Percentiles rank a stretch among this genome's conserved stretches.
phyloP scores from a whole-genome alignment of 176 grass and related monocot genomes.

The Avena sativa region DNA sequence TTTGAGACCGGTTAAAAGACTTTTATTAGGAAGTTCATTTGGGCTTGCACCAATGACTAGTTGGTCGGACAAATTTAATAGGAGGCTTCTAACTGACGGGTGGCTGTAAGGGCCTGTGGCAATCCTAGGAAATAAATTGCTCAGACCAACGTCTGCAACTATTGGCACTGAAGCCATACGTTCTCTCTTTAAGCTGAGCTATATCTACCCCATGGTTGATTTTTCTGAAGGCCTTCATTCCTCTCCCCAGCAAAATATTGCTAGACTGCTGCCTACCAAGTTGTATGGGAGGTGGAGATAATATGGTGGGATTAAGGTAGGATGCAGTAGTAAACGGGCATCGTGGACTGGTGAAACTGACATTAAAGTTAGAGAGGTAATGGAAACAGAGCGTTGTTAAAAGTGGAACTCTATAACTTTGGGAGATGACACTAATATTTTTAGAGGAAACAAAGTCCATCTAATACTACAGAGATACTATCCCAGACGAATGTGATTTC shows the following conservation, averaged over 20 bases:
- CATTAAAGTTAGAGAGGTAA: constrained; percentile 3
- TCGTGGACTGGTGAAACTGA: neutral
- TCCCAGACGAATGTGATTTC: neutral
- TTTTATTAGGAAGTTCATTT: neutral
- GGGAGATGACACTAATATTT: neutral
- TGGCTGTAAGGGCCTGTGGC: neutral
- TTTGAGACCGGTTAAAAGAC: neutral
- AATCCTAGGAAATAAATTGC: neutral
- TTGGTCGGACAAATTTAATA: neutral
- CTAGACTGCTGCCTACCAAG: neutral
- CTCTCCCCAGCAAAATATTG: neutral
- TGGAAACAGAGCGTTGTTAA: neutral
- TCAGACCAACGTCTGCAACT: neutral
- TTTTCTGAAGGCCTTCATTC: neutral
- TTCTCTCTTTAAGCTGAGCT: neutral
- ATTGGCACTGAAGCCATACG: neutral
- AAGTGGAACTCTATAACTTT: neutral
- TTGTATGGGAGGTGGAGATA: neutral
- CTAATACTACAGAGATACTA: constrained; percentile 1
- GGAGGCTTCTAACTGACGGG: neutral
- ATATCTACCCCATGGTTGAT: neutral
- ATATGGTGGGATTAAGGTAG: neutral
- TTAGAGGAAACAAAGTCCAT: neutral
- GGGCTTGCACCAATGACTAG: neutral
- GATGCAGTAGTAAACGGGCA: neutral